Conservation (phyloP, 805 yeast genomes). For the Candida ficus region DNA sequence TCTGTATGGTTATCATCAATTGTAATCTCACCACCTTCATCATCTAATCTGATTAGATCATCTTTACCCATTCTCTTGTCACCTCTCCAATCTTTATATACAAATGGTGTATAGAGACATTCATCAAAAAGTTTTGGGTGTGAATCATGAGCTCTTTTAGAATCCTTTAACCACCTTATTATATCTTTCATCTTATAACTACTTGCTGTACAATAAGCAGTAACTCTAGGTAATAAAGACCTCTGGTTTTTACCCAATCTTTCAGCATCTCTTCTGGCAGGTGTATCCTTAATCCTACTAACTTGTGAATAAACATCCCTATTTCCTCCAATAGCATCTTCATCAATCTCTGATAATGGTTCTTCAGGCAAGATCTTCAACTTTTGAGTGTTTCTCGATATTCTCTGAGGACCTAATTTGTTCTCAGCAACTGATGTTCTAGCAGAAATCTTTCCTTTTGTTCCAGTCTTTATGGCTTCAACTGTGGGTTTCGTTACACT, state of each 20-base stretch:
- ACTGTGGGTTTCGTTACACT: background rate
- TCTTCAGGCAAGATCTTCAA: constrained; percentile 67
- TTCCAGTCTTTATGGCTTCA: no score
- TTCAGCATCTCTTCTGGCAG: constrained; percentile 93
- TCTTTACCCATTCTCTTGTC: constrained; percentile 39
- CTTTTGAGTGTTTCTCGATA: constrained; percentile 70
- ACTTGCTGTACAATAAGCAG: constrained; percentile 95
- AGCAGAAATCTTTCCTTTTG: background rate
- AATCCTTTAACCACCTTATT: constrained; percentile 76
- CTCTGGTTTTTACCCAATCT: constrained; percentile 74
- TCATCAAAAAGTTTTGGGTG: constrained; percentile 90
- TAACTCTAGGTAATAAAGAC: constrained; percentile 82
- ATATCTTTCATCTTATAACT: constrained; percentile 86
- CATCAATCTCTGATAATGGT: constrained; percentile 27
- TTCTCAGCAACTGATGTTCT: constrained; percentile 15
- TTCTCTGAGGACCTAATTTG: constrained; percentile 67
- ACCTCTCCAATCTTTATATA: constrained; percentile 71
- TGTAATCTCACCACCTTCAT: constrained; percentile 93
- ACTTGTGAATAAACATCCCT: constrained; percentile 79
- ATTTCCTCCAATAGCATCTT: constrained; percentile 11
- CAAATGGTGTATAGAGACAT: constrained; percentile 89
- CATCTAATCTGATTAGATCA: constrained; percentile 64
- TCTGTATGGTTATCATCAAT: constrained; percentile 75
- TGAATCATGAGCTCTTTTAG: constrained; percentile 67
- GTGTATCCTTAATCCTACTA: constrained; percentile 73